Conservation (phyloP, 805 yeast species). For the Saccharomycopsis fodiens region DNA sequence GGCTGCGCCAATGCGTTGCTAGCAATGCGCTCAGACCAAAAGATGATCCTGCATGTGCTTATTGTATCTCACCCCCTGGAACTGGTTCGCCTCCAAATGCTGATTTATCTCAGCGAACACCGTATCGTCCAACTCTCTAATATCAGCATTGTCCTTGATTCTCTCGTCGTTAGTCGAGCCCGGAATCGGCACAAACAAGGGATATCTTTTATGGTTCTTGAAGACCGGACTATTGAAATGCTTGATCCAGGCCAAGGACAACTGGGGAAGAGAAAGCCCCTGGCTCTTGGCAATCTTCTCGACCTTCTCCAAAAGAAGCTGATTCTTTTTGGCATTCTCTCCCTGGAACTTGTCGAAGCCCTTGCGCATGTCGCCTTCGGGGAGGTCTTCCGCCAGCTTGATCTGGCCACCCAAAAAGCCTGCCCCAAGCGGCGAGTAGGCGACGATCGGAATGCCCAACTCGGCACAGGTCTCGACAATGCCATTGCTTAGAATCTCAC, state of each 20-base stretch:
- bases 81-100: conserved; percentile 35
- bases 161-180: conserved; percentile 57
- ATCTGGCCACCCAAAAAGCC: conserved; percentile 67
- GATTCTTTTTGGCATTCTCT: conserved; percentile 50
- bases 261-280: conserved; percentile 51
- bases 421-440: conserved; percentile 79
- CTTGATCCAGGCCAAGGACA: conserved; percentile 62
- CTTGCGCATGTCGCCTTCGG: conserved; percentile 48
- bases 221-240: conserved; percentile 29
- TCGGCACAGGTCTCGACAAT: conserved; percentile 52
- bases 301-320: conserved; percentile 40
- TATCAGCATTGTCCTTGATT: conserved; percentile 51
- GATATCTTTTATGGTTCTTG: conserved; percentile 28
- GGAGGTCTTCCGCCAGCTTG: conserved; percentile 38
- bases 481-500: conserved; percentile 56
- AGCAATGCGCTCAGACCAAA: not conserved
- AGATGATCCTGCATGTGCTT: conserved; percentile 20
- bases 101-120: conserved; percentile 49
- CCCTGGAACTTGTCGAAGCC: conserved; percentile 47
- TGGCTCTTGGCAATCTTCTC: conserved; percentile 39
- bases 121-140: conserved; percentile 40
- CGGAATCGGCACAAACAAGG: conserved; percentile 72
- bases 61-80: conserved; percentile 53
- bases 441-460: conserved; percentile 55
- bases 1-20: too few relatives aligned